Base-by-base conservation (phyloP, 1,284 basidiomycete species). In the Naganishia sp. region DNA sequence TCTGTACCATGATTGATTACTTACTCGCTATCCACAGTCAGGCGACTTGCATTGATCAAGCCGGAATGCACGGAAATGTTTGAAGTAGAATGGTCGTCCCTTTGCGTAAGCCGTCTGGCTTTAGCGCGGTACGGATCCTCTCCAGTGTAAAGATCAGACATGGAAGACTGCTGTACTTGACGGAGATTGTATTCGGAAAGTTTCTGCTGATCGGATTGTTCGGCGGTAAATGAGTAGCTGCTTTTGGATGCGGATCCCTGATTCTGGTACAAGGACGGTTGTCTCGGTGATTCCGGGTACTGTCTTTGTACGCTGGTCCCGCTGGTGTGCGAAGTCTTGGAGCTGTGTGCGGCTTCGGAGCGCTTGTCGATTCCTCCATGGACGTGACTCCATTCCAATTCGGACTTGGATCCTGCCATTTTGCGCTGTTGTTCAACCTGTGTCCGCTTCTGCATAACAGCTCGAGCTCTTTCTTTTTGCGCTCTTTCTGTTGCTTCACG, bases 401-500 rank as follows among this genome's bases (percentile, higher is more conserved):
- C 81, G n/a, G 65, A 65, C 21, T 72, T 71, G 31, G 53, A 54
- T 39, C 64, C 57, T 21, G 67, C 69, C 48, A 68, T 67, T 45
- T 67, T 66, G 48, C 72, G 83, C 71, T 86, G 84, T 72, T 86
- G 85, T 72, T 87, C 81, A 75, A 92, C 83, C 71, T 87, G 86
- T 67, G 85, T 87, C 75, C 92, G 90, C 82, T 97, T 97, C 76
- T 89, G 87, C 87, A 98, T 90, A 77, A 98, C 95, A 45, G 93
- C 94, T 60, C 95, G 86, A 6, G 95, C 92, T 73, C 95, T 89
- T 73, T 98, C 94, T 73, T 83, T 80, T 66, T 83, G 81, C 28
- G 81, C 80, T 82, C 85, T 72, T 77, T 89, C 86, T 36, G 86
- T 87, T 54, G 90, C 85, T 67, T 88, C 86, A 68, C 93, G 90